Evolutionary conservation across 495 filamentous ascomycete species (phyloP), one percentile per base, ranked within the genome.

Genomic region (Parachaetomium inaequale): DNA sequence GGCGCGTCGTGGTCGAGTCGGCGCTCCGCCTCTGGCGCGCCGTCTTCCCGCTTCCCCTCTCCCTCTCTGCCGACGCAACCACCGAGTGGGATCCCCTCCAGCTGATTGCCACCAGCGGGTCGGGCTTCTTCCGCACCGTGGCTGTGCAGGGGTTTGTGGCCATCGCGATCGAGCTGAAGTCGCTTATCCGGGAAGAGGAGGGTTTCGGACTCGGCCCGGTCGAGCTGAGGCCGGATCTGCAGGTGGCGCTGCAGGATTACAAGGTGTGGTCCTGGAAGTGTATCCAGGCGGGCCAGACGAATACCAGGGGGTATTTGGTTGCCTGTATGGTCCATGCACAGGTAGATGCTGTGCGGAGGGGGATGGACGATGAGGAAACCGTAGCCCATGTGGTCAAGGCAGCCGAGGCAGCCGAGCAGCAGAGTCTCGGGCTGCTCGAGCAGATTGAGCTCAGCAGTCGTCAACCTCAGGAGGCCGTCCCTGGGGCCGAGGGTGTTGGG

Each of bases 251-350:
- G 3, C 67, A 76, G 0, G 77, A 85, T 28, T 75, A 78, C 0
- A 76, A 75, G 42, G 55, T 55, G 5, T 85, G 79, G 79, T 34
- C 56, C 0, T 67, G 81, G 66, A 60, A 61, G 11, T 72, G 69
- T 34, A 74, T 86, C 4, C 49, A 75, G 42, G 74, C 72, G 3
- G 84, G 84, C 4, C 80, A 85, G 68, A 84, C 79, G 0, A 86
- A 84, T 63, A 72, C 81, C n/a, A 87, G 86, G 61, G 81, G 78
- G 1, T 81, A 80, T 46, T 43, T 87, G 28, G 68, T 85, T 28
- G 63, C 70, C 0, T 59, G 62, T 4, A 58, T 82, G 6, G 53
- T 85, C 0, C 31, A 60, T 5, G 77, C 77, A 4, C 78, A 83
- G 51, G 67, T 85, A 0, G 69, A 82, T 5, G 79, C 68, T 11